phyloP scores from a whole-genome alignment of 2,329 filamentous ascomycete species.

The Talaromyces sp. region DNA sequence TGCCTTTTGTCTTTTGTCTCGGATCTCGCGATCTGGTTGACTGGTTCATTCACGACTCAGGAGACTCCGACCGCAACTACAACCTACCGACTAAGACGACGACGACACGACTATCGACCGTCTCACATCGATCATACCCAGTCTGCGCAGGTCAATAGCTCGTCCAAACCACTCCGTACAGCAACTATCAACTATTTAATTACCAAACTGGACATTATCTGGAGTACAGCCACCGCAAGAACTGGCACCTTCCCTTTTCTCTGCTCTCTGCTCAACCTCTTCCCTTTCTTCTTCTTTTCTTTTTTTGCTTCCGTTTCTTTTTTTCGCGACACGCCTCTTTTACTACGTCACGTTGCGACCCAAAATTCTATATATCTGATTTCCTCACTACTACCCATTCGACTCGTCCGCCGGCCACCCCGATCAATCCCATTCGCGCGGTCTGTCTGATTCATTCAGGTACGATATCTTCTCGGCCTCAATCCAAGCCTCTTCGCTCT shows the following conservation, averaged over 20 bases:
- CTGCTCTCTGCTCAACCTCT: not conserved
- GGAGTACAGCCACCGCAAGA: not conserved
- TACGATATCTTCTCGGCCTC: not conserved
- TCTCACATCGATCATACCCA: no score
- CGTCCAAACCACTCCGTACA: not conserved
- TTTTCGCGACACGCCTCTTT: not conserved
- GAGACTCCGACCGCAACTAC: not conserved
- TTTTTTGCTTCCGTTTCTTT: not conserved
- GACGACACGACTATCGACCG: not conserved
- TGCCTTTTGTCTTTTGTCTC: not conserved
- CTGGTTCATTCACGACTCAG: not conserved
- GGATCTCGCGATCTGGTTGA: not conserved
- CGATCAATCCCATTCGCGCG: not conserved
- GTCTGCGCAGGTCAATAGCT: not conserved
- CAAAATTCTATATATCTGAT: not conserved
- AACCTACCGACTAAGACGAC: not conserved
- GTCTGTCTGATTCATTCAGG: not conserved
- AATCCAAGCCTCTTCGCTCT: not conserved
- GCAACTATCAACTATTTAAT: no score
- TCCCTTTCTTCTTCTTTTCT: not conserved
- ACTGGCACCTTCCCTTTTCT: not conserved
- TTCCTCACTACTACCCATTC: not conserved
- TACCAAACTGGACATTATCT: not conserved
- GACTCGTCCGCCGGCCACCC: not conserved
- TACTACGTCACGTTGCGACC: conserved; percentile 4